A percentile compares a stretch with the other conserved stretches of the same genome.
These are phyloP conservation scores for Plasmodium cynomolgi DNA, from an alignment of 169 alveolate genomes.

Conservation along the genomic window DNA sequence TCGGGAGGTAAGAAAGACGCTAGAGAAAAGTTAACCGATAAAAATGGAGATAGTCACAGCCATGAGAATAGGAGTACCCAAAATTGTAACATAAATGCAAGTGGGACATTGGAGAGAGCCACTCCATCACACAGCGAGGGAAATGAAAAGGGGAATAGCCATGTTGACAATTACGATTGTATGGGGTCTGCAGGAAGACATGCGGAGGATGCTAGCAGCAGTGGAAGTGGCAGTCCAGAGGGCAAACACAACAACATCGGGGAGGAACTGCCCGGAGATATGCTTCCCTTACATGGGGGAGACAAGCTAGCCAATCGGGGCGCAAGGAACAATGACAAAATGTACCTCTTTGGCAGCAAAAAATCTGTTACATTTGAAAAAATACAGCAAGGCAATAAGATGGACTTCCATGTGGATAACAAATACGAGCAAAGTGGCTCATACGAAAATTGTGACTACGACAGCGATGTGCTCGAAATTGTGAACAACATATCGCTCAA, in stretches of 20 bases:
- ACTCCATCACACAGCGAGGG: background rate
- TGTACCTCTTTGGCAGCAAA: constrained; percentile 22
- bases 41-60: background rate
- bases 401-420: background rate
- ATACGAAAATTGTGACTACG: background rate
- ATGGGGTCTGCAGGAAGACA: background rate
- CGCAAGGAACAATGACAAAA: constrained; percentile 8
- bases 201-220: background rate
- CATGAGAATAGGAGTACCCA: background rate
- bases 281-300: background rate
- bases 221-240: background rate
- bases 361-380: constrained; percentile 75
- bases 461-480: constrained; percentile 33
- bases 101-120: background rate
- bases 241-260: background rate
- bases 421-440: background rate
- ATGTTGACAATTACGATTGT: background rate
- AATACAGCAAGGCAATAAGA: constrained; percentile 22
- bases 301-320: background rate
- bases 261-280: background rate
- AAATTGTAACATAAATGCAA: background rate
- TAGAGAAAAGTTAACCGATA: background rate
- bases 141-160: background rate
- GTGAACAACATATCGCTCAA: constrained; percentile 63
- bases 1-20: background rate